Base-by-base conservation (phyloP, 164 flowering plant species). In the Pachysandra terminalis region DNA sequence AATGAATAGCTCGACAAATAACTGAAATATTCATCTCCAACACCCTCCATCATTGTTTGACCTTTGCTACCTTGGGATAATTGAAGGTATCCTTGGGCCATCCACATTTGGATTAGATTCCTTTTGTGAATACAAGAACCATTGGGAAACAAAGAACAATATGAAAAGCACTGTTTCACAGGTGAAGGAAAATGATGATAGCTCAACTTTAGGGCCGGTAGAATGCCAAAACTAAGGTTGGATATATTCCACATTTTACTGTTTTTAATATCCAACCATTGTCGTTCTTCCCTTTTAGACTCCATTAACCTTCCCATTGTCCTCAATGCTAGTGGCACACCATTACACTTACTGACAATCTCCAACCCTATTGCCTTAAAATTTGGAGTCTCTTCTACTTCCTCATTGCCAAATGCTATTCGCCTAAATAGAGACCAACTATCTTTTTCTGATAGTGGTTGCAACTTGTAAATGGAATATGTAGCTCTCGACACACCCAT, bases 251-350 rank as follows among this genome's bases (percentile, higher is more conserved):
- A 70, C 0, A 51, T 17, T 27, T 68, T 58, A 59, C 71, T 68
- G 21, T 37, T 40, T 19, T 55, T 21, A 3, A 66, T n/a, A 5
- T 3, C 1, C 23, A 7, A 15, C 62, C 68, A 45, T 14, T 55
- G 49, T 14, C 13, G 14, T 24, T 35, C 14, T n/a, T 55, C 17
- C 14, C 51, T 27, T 49, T 60, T 52, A 16, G 56, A 56, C 45
- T 63, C 4, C 55, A 73, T 25, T 19, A 61, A 25, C 1, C 75
- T 61, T 26, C 66, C 77, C 1, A 74, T 7, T 7, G 60, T 26
- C 5, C 57, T 70, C 21, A 60, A 56, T 21, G 74, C 78, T 32
- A 74, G 41, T 19, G 78, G 78, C 35, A 74, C 48, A 49, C 78
- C 78, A 0, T 56, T 24, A 52, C 78, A 74, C 62, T 35, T 66